A percentile compares a stretch with the other conserved stretches of the same genome.
These are phyloP conservation scores for Fraxinus angustifolia DNA, from an alignment of 305 asterid species.

Conservation along the genomic window DNA sequence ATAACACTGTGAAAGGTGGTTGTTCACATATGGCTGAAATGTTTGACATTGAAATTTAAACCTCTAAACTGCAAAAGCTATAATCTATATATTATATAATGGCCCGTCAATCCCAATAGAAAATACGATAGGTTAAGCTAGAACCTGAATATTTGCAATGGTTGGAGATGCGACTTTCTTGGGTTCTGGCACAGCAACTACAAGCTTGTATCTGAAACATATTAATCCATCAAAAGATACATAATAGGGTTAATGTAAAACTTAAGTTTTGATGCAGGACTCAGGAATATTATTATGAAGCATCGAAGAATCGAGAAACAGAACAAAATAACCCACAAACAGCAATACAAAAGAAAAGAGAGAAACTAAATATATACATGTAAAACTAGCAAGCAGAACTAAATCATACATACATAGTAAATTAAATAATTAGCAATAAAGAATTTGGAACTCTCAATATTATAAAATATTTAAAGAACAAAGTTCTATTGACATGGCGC, in stretches of 20 bases:
- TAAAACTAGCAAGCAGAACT: not conserved
- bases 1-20: not conserved
- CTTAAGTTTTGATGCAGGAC: slow-evolving; percentile 12
- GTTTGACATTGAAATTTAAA: slow-evolving; percentile 28
- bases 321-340: not conserved
- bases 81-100: not conserved
- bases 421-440: not conserved
- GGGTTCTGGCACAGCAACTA: slow-evolving; percentile 62
- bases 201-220: slow-evolving; percentile 80
- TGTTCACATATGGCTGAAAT: slow-evolving; percentile 40
- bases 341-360: not conserved
- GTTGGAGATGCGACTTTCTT: slow-evolving; percentile 85
- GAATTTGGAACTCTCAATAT: not conserved
- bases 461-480: not conserved
- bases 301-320: not conserved
- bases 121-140: slow-evolving; percentile 20
- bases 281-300: not conserved
- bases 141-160: slow-evolving; percentile 82
- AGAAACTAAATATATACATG: not conserved
- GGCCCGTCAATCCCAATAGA: slow-evolving; percentile 10
- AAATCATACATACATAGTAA: not conserved
- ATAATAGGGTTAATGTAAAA: not conserved
- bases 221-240: slow-evolving; percentile 11
- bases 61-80: not conserved
- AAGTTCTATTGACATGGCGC: not conserved